Evolutionary conservation across 805 yeast genomes (phyloP).

Genomic region (Cephaloascus albidus): DNA sequence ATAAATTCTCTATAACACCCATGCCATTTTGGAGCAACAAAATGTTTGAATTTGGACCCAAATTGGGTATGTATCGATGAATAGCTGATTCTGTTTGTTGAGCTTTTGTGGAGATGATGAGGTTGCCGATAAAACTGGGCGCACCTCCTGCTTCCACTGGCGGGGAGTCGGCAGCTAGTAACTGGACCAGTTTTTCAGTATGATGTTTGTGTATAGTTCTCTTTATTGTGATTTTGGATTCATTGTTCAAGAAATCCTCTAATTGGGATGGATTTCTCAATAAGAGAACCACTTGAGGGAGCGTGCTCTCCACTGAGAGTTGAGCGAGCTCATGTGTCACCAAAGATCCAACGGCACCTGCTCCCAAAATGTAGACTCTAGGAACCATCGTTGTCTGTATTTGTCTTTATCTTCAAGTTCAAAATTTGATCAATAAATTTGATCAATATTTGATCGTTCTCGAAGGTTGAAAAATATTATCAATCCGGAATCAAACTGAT

Average conservation of each 20-base stretch:
- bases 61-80: constrained; percentile 36
- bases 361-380: constrained; percentile 36
- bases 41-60: constrained; percentile 43
- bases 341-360: constrained; percentile 44
- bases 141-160: constrained; percentile 1
- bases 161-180: background rate
- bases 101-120: constrained; percentile 75
- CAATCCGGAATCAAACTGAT: too few relatives aligned
- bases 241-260: constrained; percentile 27
- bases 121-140: constrained; percentile 30
- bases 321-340: constrained; percentile 35
- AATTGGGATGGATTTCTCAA: constrained; percentile 31
- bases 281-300: constrained; percentile 30
- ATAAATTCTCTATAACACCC: constrained; percentile 54
- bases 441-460: too few relatives aligned
- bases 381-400: constrained; percentile 10
- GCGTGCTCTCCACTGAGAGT: constrained; percentile 22
- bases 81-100: constrained; percentile 64
- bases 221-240: constrained; percentile 23
- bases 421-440: too few relatives aligned
- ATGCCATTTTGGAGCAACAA: constrained; percentile 79
- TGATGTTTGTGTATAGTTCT: constrained; percentile 10
- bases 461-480: too few relatives aligned
- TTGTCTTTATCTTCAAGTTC: background rate
- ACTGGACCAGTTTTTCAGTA: constrained; percentile 4